Conservation (phyloP, 441 rosid species). For the Pelargonium myrrhifolium region DNA sequence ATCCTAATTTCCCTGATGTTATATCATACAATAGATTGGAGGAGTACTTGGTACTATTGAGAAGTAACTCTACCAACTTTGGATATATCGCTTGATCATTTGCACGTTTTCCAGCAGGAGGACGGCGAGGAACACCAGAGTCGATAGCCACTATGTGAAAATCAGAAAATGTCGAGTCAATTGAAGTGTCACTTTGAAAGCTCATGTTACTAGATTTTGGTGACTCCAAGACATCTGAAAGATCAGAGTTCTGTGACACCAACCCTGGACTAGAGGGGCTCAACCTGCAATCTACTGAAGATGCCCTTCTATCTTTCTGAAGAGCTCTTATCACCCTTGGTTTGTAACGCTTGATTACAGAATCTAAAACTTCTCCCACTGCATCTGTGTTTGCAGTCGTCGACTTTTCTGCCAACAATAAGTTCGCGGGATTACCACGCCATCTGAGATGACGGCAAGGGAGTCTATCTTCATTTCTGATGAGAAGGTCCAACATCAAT, state of each 20-base stretch:
- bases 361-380: conserved; percentile 65
- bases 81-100: conserved; percentile 92
- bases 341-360: conserved; percentile 59
- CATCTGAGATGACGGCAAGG: conserved; percentile 92
- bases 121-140: conserved; percentile 95
- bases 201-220: conserved; percentile 48
- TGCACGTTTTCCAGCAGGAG: conserved; percentile 94
- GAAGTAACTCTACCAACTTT: conserved; percentile 81
- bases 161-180: conserved; percentile 37
- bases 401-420: conserved; percentile 69
- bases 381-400: conserved; percentile 40
- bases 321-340: conserved; percentile 78
- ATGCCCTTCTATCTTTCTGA: conserved; percentile 78
- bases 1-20: conserved; percentile 81
- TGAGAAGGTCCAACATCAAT: conserved; percentile 85
- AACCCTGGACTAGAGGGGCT: conserved; percentile 33
- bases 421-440: conserved; percentile 97
- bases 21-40: conserved; percentile 70
- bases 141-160: conserved; percentile 81
- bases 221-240: conserved; percentile 61
- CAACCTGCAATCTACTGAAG: conserved; percentile 63
- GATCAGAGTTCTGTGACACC: conserved; percentile 55
- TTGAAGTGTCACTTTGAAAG: conserved; percentile 46
- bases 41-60: conserved; percentile 64
- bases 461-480: conserved; percentile 94